Percentiles rank a stretch among this genome's conserved stretches.
phyloP scores from a whole-genome alignment of 2,329 filamentous ascomycete genomes.

The Phaeosphaeriaceae sp. region DNA sequence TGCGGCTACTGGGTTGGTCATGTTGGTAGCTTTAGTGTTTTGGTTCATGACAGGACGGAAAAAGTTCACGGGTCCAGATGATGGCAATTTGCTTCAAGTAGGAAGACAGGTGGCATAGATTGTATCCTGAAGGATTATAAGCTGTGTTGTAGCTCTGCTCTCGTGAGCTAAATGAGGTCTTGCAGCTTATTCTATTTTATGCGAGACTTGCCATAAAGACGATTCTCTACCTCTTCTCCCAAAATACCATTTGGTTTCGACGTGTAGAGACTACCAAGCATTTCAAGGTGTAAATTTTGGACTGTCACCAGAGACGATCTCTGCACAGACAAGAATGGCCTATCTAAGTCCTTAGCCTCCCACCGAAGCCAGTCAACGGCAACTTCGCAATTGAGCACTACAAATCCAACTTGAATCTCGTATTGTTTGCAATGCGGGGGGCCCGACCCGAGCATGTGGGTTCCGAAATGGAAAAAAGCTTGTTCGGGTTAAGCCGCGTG shows the following conservation, averaged over 20 bases:
- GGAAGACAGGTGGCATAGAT: conserved; percentile 2
- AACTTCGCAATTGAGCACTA: too few relatives aligned
- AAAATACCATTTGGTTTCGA: too few relatives aligned
- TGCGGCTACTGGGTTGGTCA: conserved; percentile 63
- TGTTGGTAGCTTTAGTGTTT: conserved; percentile 57
- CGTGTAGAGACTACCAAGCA: too few relatives aligned
- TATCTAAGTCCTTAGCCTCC: too few relatives aligned
- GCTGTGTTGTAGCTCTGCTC: background rate
- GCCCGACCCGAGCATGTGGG: background rate
- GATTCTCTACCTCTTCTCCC: too few relatives aligned
- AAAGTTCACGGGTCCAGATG: conserved; percentile 58
- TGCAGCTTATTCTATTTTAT: too few relatives aligned
- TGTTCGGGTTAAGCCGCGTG: background rate
- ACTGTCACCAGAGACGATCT: too few relatives aligned
- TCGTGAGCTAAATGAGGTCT: background rate
- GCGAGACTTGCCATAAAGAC: too few relatives aligned
- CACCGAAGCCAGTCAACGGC: too few relatives aligned
- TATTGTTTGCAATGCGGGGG: background rate
- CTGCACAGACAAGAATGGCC: too few relatives aligned
- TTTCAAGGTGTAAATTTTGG: too few relatives aligned
- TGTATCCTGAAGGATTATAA: background rate
- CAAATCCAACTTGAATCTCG: too few relatives aligned
- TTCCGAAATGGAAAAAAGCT: background rate
- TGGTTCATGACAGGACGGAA: conserved; percentile 61
- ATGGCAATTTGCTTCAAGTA: conserved; percentile 26